Evolutionary conservation across 2,329 filamentous ascomycete species (phyloP), one percentile per base, ranked within the genome.

Genomic region (Penicillium sp.): DNA sequence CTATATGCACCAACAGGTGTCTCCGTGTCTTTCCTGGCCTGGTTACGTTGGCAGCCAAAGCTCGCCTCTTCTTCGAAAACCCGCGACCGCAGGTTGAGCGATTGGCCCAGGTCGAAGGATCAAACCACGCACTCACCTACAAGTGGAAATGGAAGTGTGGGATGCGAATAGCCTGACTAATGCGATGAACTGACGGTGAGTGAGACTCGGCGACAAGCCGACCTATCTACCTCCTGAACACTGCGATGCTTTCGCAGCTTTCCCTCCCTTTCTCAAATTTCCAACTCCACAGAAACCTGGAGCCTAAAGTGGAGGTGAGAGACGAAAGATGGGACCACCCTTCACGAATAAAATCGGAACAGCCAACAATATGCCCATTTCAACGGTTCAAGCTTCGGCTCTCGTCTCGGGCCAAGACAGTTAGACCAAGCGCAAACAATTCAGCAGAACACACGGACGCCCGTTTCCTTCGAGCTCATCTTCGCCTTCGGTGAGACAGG

Each of bases 321-420:
- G 35, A 41, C 35, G 35, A 41, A 9, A 15, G 35, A 29, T 44
- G 21, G 55, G 38, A 50, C 31, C 21, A 41, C 35, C 15, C 23
- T 19, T 15, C n/a, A 50, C 55, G 46, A 50, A 57, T 57, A 50
- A 57, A n/a, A 57, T 13, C 31, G 55, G 31, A 29, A 50, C 35
- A 26, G 29, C 54, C 54, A 47, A 47, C 54, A 56, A 49, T 29
- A 57, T 57, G 46, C 21, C 46, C 38, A 21, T 29, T 54, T 54
- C 23, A 54, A 54, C 52, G 26, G 46, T 38, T 50, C 55, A 57
- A 57, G 55, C 55, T 57, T 57, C 55, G 46, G 46, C 55, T 57
- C 46, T 57, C 15, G 13, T 50, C 46, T 57, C 46, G 21, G 23
- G 55, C 55, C 55, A 57, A 57, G 55, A 57, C 5, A 38, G 23